Conservation (phyloP, 176 grass and related monocot genomes). For the Triticum timopheevii region DNA sequence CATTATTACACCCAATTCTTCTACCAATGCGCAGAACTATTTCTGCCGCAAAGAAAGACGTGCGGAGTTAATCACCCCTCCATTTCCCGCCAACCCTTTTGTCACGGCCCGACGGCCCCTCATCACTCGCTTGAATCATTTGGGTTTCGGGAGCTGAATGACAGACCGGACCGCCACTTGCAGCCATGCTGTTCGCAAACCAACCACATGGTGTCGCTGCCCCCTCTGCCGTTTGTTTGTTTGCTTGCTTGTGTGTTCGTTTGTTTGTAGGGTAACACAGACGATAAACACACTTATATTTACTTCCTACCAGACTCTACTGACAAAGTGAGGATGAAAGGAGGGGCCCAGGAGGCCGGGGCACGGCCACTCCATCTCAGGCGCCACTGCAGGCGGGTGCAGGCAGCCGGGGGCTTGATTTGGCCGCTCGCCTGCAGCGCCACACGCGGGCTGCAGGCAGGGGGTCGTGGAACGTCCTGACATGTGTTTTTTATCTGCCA, state of each 20-base stretch:
- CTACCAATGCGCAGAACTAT: neutral
- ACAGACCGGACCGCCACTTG: conserved; percentile 28
- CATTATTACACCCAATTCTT: neutral
- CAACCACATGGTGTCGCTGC: conserved; percentile 18
- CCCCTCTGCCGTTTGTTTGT: neutral
- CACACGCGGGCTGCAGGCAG: neutral
- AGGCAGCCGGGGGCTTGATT: neutral
- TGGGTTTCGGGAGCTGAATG: conserved; percentile 14
- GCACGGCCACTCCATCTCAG: conserved; percentile 3
- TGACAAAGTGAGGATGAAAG: neutral
- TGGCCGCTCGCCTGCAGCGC: conserved; percentile 16
- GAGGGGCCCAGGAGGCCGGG: neutral
- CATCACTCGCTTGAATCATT: conserved; percentile 7
- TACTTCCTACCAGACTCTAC: neutral
- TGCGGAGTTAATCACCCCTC: no score
- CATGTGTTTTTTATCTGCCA: conserved; percentile 27
- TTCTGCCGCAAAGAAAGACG: neutral
- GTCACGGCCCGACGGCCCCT: neutral
- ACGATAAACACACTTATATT: neutral
- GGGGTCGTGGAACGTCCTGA: conserved; percentile 30
- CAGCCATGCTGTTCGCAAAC: conserved; percentile 14
- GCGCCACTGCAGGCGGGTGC: conserved; percentile 27
- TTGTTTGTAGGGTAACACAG: neutral
- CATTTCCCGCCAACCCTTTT: neutral
- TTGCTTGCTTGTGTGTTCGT: conserved; percentile 4